Percentiles rank a stretch among this genome's conserved stretches.
Evolutionary conservation across 129 eudicot genomes (phyloP).

Genomic region (Dittrichia graveolens): DNA sequence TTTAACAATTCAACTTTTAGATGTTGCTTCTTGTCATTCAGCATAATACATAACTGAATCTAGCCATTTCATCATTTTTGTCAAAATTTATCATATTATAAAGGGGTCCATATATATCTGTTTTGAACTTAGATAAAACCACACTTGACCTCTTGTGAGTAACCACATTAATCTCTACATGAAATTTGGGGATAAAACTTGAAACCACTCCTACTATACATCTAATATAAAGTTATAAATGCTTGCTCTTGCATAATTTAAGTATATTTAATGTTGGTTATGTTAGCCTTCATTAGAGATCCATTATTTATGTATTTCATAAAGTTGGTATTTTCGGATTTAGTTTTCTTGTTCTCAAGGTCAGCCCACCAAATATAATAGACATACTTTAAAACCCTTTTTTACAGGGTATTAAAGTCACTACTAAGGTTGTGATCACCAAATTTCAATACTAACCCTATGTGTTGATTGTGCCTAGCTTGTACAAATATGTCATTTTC

Average conservation of each 20-base stretch:
- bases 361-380: not conserved
- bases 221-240: not conserved
- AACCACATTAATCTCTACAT: not conserved
- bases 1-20: not conserved
- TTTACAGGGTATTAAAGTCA: not conserved
- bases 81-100: not conserved
- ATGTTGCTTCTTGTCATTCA: slow-evolving; percentile 23
- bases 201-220: not conserved
- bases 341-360: slow-evolving; percentile 10
- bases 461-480: not conserved
- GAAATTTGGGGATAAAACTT: not conserved
- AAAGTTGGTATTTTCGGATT: not conserved
- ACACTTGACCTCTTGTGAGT: not conserved
- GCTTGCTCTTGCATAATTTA: not conserved
- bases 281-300: not conserved
- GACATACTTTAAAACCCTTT: not conserved
- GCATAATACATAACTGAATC: not conserved
- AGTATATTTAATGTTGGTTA: not conserved
- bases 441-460: not conserved
- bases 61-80: slow-evolving; percentile 13
- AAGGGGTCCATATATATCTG: not conserved
- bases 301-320: not conserved
- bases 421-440: slow-evolving; percentile 2
- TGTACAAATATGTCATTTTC: not conserved
- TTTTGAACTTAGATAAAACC: not conserved